Conservation (phyloP, 2,329 filamentous ascomycete genomes). For the Aaosphaeria pasadenensis region DNA sequence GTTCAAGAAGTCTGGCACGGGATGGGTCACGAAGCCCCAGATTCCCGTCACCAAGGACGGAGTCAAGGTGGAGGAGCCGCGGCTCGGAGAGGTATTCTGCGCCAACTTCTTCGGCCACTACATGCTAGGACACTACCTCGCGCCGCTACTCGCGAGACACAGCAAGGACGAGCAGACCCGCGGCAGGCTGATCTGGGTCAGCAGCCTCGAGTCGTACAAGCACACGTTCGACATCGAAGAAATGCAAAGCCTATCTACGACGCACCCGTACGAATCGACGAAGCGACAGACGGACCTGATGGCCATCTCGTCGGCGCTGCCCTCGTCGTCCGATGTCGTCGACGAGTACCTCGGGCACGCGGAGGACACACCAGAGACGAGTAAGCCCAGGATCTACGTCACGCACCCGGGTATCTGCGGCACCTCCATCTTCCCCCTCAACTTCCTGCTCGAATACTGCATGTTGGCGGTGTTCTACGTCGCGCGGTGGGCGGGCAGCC, state of each 20-base stretch:
- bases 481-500: conserved; percentile 74
- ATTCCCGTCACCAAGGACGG: conserved; percentile 28
- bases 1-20: conserved; percentile 66
- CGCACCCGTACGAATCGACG: conserved; percentile 74
- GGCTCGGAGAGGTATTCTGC: conserved; percentile 78
- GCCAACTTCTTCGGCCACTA: conserved; percentile 97
- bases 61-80: conserved; percentile 47
- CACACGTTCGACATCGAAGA: conserved; percentile 63
- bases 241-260: conserved; percentile 67
- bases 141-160: conserved; percentile 64
- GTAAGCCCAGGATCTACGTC: conserved; percentile 66
- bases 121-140: conserved; percentile 75
- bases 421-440: conserved; percentile 76
- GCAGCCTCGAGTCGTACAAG: conserved; percentile 69
- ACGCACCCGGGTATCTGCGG: conserved; percentile 84
- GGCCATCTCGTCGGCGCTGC: conserved; percentile 68
- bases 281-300: conserved; percentile 87
- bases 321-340: conserved; percentile 54
- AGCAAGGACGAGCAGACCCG: conserved; percentile 32
- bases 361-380: conserved; percentile 10
- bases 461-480: conserved; percentile 69
- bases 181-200: conserved; percentile 81
- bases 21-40: conserved; percentile 55
- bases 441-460: conserved; percentile 64
- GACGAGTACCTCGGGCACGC: conserved; percentile 20